Evolutionary conservation across 2,329 filamentous ascomycete species (phyloP).

Genomic region (Diplodia intermedia): DNA sequence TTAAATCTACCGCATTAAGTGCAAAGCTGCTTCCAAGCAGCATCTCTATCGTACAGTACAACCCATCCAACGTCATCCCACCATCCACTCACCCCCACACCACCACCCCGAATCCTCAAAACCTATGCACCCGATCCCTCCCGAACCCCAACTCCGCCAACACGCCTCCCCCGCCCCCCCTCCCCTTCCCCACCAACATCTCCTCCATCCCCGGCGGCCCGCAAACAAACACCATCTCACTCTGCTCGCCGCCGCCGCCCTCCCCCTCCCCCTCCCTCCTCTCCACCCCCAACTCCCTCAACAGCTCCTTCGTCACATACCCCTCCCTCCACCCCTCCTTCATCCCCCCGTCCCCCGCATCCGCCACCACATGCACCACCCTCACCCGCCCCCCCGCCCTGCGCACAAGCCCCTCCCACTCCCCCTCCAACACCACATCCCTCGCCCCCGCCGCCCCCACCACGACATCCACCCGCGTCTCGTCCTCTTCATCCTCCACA

Average conservation of each 20-base stretch:
- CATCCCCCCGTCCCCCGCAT: conserved; percentile 40
- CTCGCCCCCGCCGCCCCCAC: conserved; percentile 70
- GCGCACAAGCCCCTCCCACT: conserved; percentile 61
- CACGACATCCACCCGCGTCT: conserved; percentile 68
- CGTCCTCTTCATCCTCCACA: conserved; percentile 66
- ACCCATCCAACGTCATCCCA: too few relatives aligned
- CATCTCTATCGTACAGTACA: too few relatives aligned
- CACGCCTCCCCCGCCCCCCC: conserved; percentile 39
- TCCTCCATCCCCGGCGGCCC: conserved; percentile 72
- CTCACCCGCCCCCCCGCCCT: conserved; percentile 63
- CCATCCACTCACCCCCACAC: background rate
- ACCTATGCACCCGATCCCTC: conserved; percentile 65
- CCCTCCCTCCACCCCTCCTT: conserved; percentile 52
- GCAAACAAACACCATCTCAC: conserved; percentile 69
- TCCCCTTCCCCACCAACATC: conserved; percentile 60
- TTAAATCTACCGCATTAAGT: too few relatives aligned
- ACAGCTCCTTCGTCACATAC: conserved; percentile 63
- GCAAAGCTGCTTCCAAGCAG: too few relatives aligned
- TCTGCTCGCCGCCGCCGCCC: too few relatives aligned
- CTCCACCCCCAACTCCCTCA: conserved; percentile 59
- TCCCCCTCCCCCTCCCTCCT: conserved; percentile 44
- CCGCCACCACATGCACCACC: conserved; percentile 64
- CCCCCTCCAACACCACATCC: conserved; percentile 65
- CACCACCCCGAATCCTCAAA: conserved; percentile 48
- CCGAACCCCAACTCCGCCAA: conserved; percentile 64